phyloP scores from a whole-genome alignment of 2,329 filamentous ascomycete genomes.

The Microdochium bolleyi region DNA sequence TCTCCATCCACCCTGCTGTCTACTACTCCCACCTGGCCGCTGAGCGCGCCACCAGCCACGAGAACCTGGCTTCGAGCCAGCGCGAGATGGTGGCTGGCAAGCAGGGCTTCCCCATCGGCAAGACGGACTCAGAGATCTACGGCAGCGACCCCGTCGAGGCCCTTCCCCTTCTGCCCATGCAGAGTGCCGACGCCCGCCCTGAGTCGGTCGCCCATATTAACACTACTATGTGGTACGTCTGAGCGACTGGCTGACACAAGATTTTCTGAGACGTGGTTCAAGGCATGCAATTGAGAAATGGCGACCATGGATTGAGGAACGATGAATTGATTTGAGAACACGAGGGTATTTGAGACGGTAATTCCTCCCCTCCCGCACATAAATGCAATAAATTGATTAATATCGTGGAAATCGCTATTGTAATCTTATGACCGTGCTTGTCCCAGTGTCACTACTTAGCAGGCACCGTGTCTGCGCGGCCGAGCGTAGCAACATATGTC shows the following conservation, averaged over 20 bases:
- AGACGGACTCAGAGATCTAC: slow-evolving; percentile 21
- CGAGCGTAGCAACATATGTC: too few relatives aligned
- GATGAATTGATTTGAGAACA: too few relatives aligned
- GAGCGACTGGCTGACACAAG: not conserved
- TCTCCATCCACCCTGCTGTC: slow-evolving; percentile 80
- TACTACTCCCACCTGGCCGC: slow-evolving; percentile 95
- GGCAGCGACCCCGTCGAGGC: slow-evolving; percentile 8
- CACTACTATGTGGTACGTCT: slow-evolving; percentile 37
- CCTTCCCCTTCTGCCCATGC: slow-evolving; percentile 20
- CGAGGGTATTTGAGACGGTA: too few relatives aligned
- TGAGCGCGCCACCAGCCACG: slow-evolving; percentile 70
- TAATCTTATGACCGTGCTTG: too few relatives aligned
- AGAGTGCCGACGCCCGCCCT: slow-evolving; percentile 5
- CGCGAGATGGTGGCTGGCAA: slow-evolving; percentile 35
- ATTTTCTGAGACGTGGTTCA: too few relatives aligned
- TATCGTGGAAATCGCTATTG: too few relatives aligned
- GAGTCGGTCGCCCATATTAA: slow-evolving; percentile 19
- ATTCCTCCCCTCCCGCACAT: not conserved
- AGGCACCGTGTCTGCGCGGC: too few relatives aligned
- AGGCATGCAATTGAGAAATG: too few relatives aligned
- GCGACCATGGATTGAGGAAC: too few relatives aligned
- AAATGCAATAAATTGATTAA: not conserved
- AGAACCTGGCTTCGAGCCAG: slow-evolving; percentile 39
- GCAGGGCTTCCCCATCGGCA: slow-evolving; percentile 30
- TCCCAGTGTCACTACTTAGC: too few relatives aligned